These are phyloP conservation scores for Pseudogymnoascus sp. DNA, from an alignment of 2,329 filamentous ascomycete genomes.

Conservation along the genomic window DNA sequence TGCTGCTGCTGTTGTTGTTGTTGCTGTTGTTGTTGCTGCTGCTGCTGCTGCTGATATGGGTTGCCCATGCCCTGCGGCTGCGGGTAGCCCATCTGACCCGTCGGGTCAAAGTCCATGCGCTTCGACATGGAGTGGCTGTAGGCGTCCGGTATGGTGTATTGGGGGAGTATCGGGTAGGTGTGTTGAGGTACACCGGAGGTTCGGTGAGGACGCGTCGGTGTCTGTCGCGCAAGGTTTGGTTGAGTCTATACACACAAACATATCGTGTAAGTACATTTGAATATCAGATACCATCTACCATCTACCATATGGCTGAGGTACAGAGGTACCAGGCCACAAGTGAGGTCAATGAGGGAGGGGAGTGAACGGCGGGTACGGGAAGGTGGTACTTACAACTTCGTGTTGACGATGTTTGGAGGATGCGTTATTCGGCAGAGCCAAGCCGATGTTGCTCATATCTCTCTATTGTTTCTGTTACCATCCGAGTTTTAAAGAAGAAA, in stretches of 20 bases:
- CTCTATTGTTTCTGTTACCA: background rate
- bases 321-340: background rate
- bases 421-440: constrained; percentile 3
- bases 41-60: background rate
- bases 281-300: background rate
- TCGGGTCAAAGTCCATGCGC: constrained; percentile 4
- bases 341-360: background rate
- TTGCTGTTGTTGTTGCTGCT: background rate
- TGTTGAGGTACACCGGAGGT: background rate
- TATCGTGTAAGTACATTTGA: background rate
- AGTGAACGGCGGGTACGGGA: background rate
- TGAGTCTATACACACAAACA: background rate
- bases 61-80: background rate
- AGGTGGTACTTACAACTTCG: background rate
- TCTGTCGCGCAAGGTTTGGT: constrained; percentile 3
- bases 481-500: background rate
- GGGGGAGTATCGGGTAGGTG: constrained; percentile 1
- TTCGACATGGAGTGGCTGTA: background rate
- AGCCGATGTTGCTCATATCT: constrained; percentile 1
- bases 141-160: background rate
- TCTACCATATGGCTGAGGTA: background rate
- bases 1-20: background rate
- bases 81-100: constrained; percentile 4
- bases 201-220: background rate
- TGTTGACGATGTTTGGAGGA: constrained; percentile 1